phyloP scores from a whole-genome alignment of 2,329 filamentous ascomycete species.

The Pseudogymnoascus destructans region DNA sequence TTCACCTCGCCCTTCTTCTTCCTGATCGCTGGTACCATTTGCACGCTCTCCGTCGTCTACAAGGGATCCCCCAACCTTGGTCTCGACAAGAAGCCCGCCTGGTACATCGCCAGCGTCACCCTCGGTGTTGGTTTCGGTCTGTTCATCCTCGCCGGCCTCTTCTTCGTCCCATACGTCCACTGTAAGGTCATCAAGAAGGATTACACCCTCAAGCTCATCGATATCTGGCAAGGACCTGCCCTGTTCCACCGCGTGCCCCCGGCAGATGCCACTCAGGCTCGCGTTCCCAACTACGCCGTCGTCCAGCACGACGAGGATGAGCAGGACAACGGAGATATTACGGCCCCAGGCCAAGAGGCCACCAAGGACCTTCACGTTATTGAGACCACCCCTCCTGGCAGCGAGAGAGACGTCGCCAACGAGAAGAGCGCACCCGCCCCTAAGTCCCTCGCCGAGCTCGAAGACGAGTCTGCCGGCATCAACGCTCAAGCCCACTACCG shows the following conservation, averaged over 20 bases:
- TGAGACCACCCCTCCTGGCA: constrained; percentile 23
- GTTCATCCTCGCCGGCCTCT: constrained; percentile 44
- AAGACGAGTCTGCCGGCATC: not conserved
- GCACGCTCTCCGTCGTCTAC: constrained; percentile 67
- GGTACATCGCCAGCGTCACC: constrained; percentile 55
- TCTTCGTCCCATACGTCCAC: constrained; percentile 62
- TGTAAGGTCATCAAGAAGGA: constrained; percentile 57
- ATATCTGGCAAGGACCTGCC: constrained; percentile 48
- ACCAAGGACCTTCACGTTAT: constrained; percentile 21
- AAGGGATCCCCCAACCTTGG: constrained; percentile 61
- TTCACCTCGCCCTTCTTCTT: constrained; percentile 66
- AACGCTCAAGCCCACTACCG: constrained; percentile 43
- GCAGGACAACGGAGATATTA: constrained; percentile 26
- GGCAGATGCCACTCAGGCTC: constrained; percentile 38
- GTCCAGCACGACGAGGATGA: constrained; percentile 51
- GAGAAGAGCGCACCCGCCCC: constrained; percentile 33
- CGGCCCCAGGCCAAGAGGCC: constrained; percentile 27
- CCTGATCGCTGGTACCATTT: constrained; percentile 60
- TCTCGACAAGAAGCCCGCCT: constrained; percentile 50
- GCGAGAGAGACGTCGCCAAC: constrained; percentile 16
- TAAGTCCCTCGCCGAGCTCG: constrained; percentile 29
- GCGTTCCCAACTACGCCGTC: constrained; percentile 65
- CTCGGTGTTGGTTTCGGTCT: constrained; percentile 51
- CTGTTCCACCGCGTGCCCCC: constrained; percentile 47
- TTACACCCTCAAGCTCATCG: constrained; percentile 48